phyloP scores from a whole-genome alignment of 2,329 filamentous ascomycete species.

The Cercospora zeina region DNA sequence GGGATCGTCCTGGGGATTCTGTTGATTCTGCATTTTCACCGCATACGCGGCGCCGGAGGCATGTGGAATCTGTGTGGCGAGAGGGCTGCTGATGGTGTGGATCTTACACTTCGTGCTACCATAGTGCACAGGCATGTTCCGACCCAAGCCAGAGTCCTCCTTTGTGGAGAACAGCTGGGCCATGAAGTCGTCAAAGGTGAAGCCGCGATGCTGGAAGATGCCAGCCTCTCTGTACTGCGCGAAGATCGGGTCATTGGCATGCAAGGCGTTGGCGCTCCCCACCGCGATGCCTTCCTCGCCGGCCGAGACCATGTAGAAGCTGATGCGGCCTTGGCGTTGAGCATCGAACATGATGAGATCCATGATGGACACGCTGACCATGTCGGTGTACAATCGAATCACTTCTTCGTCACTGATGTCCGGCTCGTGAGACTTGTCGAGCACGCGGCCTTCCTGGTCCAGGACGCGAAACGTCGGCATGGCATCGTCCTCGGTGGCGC shows the following conservation, averaged over 20 bases:
- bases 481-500: conserved; percentile 68
- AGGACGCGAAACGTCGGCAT: conserved; percentile 91
- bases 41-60: conserved; percentile 85
- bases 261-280: conserved; percentile 79
- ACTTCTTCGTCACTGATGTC: conserved; percentile 66
- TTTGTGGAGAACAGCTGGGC: conserved; percentile 87
- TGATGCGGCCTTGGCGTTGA: conserved; percentile 87
- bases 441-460: conserved; percentile 80
- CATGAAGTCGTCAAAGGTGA: conserved; percentile 88
- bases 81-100: conserved; percentile 80
- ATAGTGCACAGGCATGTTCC: conserved; percentile 98
- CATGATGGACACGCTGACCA: conserved; percentile 77
- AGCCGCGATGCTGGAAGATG: conserved; percentile 85
- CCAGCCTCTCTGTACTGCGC: conserved; percentile 94
- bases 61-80: conserved; percentile 88
- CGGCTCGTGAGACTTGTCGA: conserved; percentile 69
- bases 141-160: conserved; percentile 74
- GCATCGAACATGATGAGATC: conserved; percentile 98
- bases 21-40: conserved; percentile 74
- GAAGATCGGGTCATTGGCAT: conserved; percentile 85
- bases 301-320: conserved; percentile 95
- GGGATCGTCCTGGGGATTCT: conserved; percentile 66
- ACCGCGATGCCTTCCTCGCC: conserved; percentile 94
- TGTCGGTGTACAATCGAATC: conserved; percentile 62
- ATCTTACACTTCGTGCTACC: conserved; percentile 81